Conservation (phyloP, 441 rosid genomes). For the Gossypium aridum region DNA sequence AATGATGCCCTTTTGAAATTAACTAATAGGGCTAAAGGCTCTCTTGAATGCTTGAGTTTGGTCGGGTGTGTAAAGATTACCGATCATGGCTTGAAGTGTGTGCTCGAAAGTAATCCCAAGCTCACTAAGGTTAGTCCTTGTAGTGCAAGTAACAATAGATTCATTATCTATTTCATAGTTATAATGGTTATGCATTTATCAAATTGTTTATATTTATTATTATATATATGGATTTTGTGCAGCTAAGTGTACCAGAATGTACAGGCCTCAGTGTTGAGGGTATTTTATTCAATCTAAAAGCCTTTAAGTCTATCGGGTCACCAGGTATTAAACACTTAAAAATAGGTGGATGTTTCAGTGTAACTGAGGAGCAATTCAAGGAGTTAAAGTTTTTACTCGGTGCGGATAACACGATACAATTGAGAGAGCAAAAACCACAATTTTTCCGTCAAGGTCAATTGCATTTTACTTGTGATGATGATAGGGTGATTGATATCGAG, state of each 20-base stretch:
- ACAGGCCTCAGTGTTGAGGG: slow-evolving; percentile 30
- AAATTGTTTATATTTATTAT: background rate
- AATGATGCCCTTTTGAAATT: slow-evolving; percentile 37
- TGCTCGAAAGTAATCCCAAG: slow-evolving; percentile 31
- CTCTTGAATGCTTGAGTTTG: slow-evolving; percentile 32
- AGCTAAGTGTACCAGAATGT: slow-evolving; percentile 38
- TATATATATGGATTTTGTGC: slow-evolving; percentile 6
- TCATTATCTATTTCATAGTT: background rate
- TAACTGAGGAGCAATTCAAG: slow-evolving; percentile 29
- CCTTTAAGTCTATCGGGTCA: slow-evolving; percentile 20
- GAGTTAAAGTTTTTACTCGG: slow-evolving; percentile 32
- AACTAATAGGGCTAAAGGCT: slow-evolving; percentile 34
- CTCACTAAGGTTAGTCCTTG: slow-evolving; percentile 35
- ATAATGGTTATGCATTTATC: background rate
- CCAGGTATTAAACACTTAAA: slow-evolving; percentile 21
- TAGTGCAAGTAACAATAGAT: background rate
- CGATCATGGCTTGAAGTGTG: slow-evolving; percentile 34
- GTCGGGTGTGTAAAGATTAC: slow-evolving; percentile 31
- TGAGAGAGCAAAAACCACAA: slow-evolving; percentile 25
- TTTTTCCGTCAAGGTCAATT: slow-evolving; percentile 20
- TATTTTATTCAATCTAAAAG: slow-evolving; percentile 23
- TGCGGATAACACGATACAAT: slow-evolving; percentile 16
- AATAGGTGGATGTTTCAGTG: slow-evolving; percentile 27
- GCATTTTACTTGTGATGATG: slow-evolving; percentile 23
- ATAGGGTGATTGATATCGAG: slow-evolving; percentile 29